phyloP scores from a whole-genome alignment of 176 grass and related monocot genomes.

The Phragmites australis region DNA sequence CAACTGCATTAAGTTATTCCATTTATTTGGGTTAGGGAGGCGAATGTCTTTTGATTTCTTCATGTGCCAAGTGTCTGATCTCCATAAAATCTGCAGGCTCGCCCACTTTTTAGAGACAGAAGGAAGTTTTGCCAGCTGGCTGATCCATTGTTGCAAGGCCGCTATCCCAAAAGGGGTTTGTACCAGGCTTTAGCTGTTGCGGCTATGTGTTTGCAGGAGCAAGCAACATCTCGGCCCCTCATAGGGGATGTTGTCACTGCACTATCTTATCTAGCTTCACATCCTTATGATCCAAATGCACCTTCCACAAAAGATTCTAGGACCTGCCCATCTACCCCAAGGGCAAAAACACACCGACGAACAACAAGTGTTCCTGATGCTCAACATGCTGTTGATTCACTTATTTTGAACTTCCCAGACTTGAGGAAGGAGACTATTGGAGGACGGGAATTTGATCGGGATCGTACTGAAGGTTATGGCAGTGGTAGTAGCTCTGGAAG shows the following conservation, averaged over 20 bases:
- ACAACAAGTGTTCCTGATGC: slow-evolving; percentile 58
- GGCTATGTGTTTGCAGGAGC: slow-evolving; percentile 98
- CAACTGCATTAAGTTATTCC: neutral
- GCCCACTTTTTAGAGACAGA: slow-evolving; percentile 88
- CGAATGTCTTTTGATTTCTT: slow-evolving; percentile 14
- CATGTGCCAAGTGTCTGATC: slow-evolving; percentile 22
- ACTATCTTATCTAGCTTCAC: slow-evolving; percentile 85
- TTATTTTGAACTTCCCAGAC: slow-evolving; percentile 62
- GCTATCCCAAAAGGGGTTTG: slow-evolving; percentile 80
- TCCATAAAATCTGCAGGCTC: slow-evolving; percentile 65
- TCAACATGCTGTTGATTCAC: slow-evolving; percentile 47
- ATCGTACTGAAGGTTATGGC: slow-evolving; percentile 44
- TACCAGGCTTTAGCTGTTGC: slow-evolving; percentile 93
- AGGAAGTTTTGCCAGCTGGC: slow-evolving; percentile 88
- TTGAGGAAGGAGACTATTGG: slow-evolving; percentile 49
- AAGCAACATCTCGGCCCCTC: slow-evolving; percentile 73
- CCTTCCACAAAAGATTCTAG: slow-evolving; percentile 46
- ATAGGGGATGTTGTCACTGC: slow-evolving; percentile 95
- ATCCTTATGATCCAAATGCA: slow-evolving; percentile 72
- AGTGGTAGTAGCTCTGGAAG: slow-evolving; percentile 74
- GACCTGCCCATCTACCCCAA: slow-evolving; percentile 64
- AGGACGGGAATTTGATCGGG: slow-evolving; percentile 44
- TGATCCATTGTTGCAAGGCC: slow-evolving; percentile 65
- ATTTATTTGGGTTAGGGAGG: slow-evolving; percentile 3
- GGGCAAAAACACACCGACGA: slow-evolving; percentile 54